Evolutionary conservation across 2,329 filamentous ascomycete species (phyloP), one percentile per base, ranked within the genome.

Genomic region (Cladosporium cucumerinum): DNA sequence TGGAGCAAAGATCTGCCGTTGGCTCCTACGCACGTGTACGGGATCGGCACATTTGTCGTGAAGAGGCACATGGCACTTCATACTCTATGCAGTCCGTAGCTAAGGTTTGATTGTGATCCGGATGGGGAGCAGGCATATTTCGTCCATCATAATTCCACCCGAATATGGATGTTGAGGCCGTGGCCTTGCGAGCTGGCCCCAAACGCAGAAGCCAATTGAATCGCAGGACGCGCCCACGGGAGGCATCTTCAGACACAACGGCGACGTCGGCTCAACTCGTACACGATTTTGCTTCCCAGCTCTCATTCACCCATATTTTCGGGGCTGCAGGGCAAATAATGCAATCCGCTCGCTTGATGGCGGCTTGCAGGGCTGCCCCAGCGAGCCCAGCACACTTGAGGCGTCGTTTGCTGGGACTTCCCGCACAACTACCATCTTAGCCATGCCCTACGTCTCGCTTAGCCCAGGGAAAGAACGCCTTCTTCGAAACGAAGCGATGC

Each of bases 381-480:
- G 58, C 46, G n/a, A 25, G 16, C 36, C 43, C 21, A 60, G 57
- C 43, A 32, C 32, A 2, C 39, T 11, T n/a, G 39, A 46, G n/a
- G 39, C 8, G 2, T 46, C 39, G 39, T 39, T 21, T n/a, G 34
- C 30, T 52, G 28, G 46, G 18, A 51, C 58, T 23, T 51, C 26
- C 28, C 46, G 43, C 16, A 11, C 58, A 34, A 36, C 28, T 12
- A 51, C 21, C 58, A 25, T 23, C 55, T 61, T 61, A 30, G 58
- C 58, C 21, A 34, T 61, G 43, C 43, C 58, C 58, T 61, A 61
- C 58, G 14, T 28, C 58, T 61, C 58, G 58, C 58, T 61, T 52
- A 46, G 30, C 58, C 34, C n/a, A 21, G 28, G 43, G n/a, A 28
- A 6, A 12, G 58, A 52, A 51, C 58, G 46, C 58, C 46, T 61